phyloP scores from a whole-genome alignment of 441 rosid species.

The Erodium chrysanthum region DNA sequence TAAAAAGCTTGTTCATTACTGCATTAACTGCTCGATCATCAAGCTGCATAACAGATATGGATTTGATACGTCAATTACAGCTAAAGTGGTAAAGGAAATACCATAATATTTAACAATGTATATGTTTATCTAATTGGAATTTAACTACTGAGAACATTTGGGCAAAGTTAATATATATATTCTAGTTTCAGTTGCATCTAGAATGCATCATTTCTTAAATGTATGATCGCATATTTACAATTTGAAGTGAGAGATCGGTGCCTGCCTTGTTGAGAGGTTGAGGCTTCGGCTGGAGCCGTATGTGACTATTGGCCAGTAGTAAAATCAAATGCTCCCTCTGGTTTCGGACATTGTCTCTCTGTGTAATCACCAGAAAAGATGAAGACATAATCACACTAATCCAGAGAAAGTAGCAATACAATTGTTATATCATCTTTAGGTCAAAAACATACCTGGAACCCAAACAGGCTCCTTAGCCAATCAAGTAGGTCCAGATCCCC shows the following conservation, averaged over 20 bases:
- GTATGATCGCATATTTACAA: not conserved
- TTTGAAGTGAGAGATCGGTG: slow-evolving; percentile 11
- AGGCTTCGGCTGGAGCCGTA: slow-evolving; percentile 76
- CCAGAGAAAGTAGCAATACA: not conserved
- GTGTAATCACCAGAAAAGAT: slow-evolving; percentile 28
- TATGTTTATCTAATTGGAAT: not conserved
- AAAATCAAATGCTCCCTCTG: slow-evolving; percentile 45
- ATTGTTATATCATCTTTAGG: not conserved
- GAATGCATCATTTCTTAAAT: not conserved
- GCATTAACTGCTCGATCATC: slow-evolving; percentile 92
- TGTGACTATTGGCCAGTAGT: slow-evolving; percentile 61
- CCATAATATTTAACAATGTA: not conserved
- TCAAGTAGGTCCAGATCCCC: slow-evolving; percentile 88
- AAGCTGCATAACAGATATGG: slow-evolving; percentile 40
- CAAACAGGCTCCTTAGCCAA: slow-evolving; percentile 95
- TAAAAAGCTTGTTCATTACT: slow-evolving; percentile 73
- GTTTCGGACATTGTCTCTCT: slow-evolving; percentile 92
- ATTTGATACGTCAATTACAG: slow-evolving; percentile 4
- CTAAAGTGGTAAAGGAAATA: not conserved
- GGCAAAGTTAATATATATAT: not conserved
- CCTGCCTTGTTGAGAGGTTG: slow-evolving; percentile 40
- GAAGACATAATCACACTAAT: slow-evolving; percentile 8
- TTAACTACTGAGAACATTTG: not conserved
- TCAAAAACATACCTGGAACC: slow-evolving; percentile 71
- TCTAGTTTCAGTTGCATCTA: not conserved